Base-by-base conservation (phyloP, 257 asterid species). In the Agastache rugosa region DNA sequence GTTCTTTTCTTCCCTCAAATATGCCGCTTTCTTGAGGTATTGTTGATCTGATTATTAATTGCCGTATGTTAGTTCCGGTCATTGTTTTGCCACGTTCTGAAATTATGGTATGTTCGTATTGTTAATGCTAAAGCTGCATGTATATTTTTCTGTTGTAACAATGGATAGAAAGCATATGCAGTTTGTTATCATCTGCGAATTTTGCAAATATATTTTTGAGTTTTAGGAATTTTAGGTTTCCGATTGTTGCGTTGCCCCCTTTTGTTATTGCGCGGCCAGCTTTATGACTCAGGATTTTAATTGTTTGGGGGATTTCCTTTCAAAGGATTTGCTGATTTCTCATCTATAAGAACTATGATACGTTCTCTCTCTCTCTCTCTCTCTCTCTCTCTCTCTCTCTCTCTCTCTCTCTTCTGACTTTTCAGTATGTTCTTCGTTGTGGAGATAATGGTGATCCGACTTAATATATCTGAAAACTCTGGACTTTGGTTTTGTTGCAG, bases 401-500 rank as follows among this genome's bases (percentile, higher is more conserved):
- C n/a, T n/a, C n/a, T n/a, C n/a, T n/a, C n/a, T n/a, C n/a, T n/a
- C n/a, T n/a, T n/a, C n/a, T n/a, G n/a, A n/a, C n/a, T n/a, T n/a
- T n/a, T n/a, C n/a, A n/a, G n/a, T n/a, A n/a, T n/a, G n/a, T n/a
- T n/a, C n/a, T n/a, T n/a, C n/a, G n/a, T n/a, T n/a, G n/a, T n/a
- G n/a, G n/a, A n/a, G n/a, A n/a, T n/a, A n/a, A n/a, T n/a, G n/a
- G n/a, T n/a, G n/a, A n/a, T n/a, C 34, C 67, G 54, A 67, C 25
- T 39, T 50, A 47, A 12, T n/a, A 10, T 34, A 17, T 63, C 50
- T 63, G 50, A 17, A 34, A 39, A 37, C 17, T 35, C 11, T 17
- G 34, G 5, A 37, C 10, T 19, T 3, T 60, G 42, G 72, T 56
- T 25, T 76, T 67, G 69, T 75, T 75, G 83, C 84, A 88, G 89